These are phyloP conservation scores for Plantago rigida DNA, from an alignment of 305 asterid species.

Conservation along the genomic window DNA sequence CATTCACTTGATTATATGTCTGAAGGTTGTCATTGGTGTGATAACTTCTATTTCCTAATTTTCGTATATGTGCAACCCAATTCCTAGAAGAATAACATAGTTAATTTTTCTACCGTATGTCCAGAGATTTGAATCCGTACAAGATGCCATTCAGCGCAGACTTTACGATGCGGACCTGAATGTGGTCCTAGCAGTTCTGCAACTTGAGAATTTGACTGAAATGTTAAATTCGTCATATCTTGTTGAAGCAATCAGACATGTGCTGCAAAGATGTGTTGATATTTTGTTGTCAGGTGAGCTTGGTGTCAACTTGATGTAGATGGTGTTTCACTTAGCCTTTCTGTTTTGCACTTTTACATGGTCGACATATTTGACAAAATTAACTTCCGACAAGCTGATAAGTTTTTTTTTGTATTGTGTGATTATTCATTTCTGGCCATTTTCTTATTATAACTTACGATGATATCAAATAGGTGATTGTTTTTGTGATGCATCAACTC, in stretches of 20 bases:
- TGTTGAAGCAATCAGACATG: constrained; percentile 45
- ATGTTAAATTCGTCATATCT: constrained; percentile 42
- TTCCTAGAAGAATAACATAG: not conserved
- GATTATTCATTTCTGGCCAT: no score
- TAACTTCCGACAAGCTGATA: not conserved
- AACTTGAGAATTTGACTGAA: constrained; percentile 44
- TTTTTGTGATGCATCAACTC: not conserved
- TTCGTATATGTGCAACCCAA: not conserved
- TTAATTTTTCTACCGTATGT: constrained; percentile 6
- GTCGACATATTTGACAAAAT: constrained; percentile 10
- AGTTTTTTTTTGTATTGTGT: no score
- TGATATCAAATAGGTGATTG: not conserved
- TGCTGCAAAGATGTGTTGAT: constrained; percentile 55
- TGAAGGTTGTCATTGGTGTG: no score
- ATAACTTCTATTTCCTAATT: not conserved
- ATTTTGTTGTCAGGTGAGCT: constrained; percentile 54
- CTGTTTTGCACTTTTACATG: constrained; percentile 5
- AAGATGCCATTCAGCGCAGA: constrained; percentile 61
- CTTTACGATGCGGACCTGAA: constrained; percentile 70
- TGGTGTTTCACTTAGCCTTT: constrained; percentile 5
- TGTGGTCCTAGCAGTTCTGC: constrained; percentile 70
- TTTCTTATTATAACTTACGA: not conserved
- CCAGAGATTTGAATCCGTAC: constrained; percentile 66
- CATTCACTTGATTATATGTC: not conserved
- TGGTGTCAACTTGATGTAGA: constrained; percentile 18